These are phyloP conservation scores for Diaporthe citri DNA, from an alignment of 2,329 filamentous ascomycete genomes.

Conservation along the genomic window DNA sequence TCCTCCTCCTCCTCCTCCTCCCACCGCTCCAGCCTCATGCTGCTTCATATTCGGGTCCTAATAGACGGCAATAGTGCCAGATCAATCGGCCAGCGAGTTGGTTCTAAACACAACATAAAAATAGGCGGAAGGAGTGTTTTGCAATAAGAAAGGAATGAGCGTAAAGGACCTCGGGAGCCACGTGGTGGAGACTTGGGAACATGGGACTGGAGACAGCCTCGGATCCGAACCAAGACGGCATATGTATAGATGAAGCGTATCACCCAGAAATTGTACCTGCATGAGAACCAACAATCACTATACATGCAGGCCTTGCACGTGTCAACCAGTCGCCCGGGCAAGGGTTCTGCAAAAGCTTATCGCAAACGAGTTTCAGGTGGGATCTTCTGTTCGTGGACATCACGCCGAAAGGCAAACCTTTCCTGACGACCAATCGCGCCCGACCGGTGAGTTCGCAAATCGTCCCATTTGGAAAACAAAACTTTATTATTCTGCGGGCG, in stretches of 20 bases:
- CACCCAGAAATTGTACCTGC: neutral
- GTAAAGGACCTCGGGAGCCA: neutral
- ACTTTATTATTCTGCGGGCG: neutral
- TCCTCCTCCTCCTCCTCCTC: neutral
- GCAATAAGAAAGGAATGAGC: neutral
- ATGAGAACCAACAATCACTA: neutral
- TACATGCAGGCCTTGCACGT: neutral
- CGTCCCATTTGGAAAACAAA: neutral
- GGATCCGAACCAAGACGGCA: neutral
- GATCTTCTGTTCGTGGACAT: neutral
- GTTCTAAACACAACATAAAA: neutral
- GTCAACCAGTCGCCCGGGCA: neutral
- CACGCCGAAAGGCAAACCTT: constrained; percentile 12
- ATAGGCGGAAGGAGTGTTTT: neutral
- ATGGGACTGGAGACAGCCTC: neutral
- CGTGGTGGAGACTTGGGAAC: neutral
- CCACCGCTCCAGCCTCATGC: constrained; percentile 19
- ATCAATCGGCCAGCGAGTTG: constrained; percentile 20
- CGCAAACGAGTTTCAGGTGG: constrained; percentile 22
- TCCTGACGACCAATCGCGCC: neutral
- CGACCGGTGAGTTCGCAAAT: neutral
- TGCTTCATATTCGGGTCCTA: constrained; percentile 14
- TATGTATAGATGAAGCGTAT: neutral
- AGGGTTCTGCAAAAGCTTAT: neutral
- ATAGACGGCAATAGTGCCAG: neutral